Conservation (phyloP, 78 protist species). For the Dictyostelium capitatum region DNA sequence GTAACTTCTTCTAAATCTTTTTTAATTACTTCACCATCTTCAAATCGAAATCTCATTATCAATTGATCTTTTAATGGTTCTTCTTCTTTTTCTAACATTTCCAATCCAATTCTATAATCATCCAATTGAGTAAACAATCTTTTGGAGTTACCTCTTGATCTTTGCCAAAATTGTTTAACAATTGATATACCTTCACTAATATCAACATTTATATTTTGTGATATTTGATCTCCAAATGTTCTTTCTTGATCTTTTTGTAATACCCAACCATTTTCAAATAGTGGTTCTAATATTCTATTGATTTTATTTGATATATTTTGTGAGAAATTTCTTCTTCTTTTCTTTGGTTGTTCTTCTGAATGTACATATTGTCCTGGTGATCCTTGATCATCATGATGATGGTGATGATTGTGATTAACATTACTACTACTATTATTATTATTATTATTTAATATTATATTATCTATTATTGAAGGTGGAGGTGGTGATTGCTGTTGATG, state of each 20-base stretch:
- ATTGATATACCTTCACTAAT: constrained; percentile 29
- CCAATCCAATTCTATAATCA: constrained; percentile 78
- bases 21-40: constrained; percentile 9
- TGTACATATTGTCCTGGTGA: background rate
- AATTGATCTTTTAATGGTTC: background rate
- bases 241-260: constrained; percentile 54
- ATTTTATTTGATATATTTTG: constrained; percentile 48
- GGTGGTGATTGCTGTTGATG: constrained; percentile 17
- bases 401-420: background rate
- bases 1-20: constrained; percentile 50
- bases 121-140: constrained; percentile 67
- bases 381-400: background rate
- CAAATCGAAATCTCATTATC: constrained; percentile 26
- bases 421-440: background rate
- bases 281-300: constrained; percentile 44
- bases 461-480: background rate
- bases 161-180: constrained; percentile 70
- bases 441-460: background rate
- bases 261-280: constrained; percentile 67
- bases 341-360: constrained; percentile 48
- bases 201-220: constrained; percentile 41
- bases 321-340: constrained; percentile 65
- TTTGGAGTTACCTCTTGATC: constrained; percentile 74
- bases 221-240: constrained; percentile 31
- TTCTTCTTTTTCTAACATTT: constrained; percentile 35